A percentile compares a stretch with the other conserved stretches of the same genome.
Conservation (phyloP, 2,329 filamentous ascomycete species). For the Microsporum audouinii region DNA sequence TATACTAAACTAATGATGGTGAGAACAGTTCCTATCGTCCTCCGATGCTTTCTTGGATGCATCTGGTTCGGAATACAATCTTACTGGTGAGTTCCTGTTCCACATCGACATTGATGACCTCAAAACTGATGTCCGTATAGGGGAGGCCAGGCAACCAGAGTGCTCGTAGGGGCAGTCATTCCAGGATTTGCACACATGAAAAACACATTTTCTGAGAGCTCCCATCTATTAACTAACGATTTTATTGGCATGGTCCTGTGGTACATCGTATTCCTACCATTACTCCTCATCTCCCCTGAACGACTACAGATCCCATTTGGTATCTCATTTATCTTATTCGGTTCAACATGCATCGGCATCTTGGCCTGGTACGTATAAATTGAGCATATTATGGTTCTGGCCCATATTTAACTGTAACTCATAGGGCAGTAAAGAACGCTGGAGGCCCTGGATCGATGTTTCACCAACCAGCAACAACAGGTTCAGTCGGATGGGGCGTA, state of each 20-base stretch:
- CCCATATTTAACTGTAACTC: not conserved
- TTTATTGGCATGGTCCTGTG: slow-evolving; percentile 31
- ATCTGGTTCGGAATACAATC: slow-evolving; percentile 31
- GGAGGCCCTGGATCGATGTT: slow-evolving; percentile 9
- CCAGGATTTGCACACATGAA: slow-evolving; percentile 24
- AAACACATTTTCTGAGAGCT: slow-evolving; percentile 25
- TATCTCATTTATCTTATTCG: slow-evolving; percentile 7
- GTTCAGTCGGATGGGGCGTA: slow-evolving; percentile 27
- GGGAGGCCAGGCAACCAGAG: slow-evolving; percentile 8
- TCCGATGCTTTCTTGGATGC: not conserved
- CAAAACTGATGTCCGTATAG: not conserved
- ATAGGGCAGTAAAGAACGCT: slow-evolving; percentile 2
- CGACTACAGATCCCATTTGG: slow-evolving; percentile 5
- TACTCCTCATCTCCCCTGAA: slow-evolving; percentile 37
- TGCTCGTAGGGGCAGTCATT: slow-evolving; percentile 7
- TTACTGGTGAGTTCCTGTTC: slow-evolving; percentile 27
- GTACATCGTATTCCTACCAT: slow-evolving; percentile 28
- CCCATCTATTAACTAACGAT: slow-evolving; percentile 26
- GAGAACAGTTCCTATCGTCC: slow-evolving; percentile 15
- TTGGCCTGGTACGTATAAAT: not conserved
- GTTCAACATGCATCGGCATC: slow-evolving; percentile 5
- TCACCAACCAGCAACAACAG: slow-evolving; percentile 7
- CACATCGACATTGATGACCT: slow-evolving; percentile 8
- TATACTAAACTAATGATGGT: not conserved
- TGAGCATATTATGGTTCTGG: not conserved